Evolutionary conservation across 2,329 filamentous ascomycete genomes (phyloP), one percentile per base, ranked within the genome.

Genomic region (Aspergillus tamarii): DNA sequence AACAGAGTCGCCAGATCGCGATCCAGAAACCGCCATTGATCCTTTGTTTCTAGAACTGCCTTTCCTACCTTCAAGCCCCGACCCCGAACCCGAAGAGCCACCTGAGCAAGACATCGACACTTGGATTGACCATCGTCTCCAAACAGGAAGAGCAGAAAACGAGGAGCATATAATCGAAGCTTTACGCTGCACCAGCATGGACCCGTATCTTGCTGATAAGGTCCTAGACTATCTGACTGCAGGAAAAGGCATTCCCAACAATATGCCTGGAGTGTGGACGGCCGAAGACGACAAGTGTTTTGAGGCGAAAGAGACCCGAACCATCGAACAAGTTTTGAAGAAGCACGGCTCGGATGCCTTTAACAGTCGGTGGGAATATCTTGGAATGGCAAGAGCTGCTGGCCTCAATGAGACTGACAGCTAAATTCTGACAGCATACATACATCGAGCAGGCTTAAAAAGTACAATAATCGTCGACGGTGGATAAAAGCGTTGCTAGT

Each of bases 191-290:
- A 79, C 80, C 9, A 80, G 74, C 53, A 80, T 82, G 77, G 74
- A 80, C 41, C 70, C 74, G 41, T 61, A 69, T 48, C 65, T 80
- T 58, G 79, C 79, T 5, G 75, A 79, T 62, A 68, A 70, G 28
- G 76, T 80, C 3, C 67, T 82, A 11, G 69, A 72, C 19, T 65
- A 69, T 57, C 65, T 80, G 23, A 64, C 59, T 23, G 66, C 67
- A 28, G 76, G 76, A 5, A 70, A 76, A 19, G 69, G 66, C 1
- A 75, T 84, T 23, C 82, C 83, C 0, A 59, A 70, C 14, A 64
- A 81, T 58, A 75, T 80, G 60, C 75, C 65, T 19, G 83, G 83
- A 5, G 78, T 84, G 21, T 84, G 83, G 83, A 84, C 82, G 8
- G 64, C 74, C 11, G 73, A 78, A 45, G 83, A 84, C 61, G 83